Evolutionary conservation across 148 eudicot genomes (phyloP), one percentile per base, ranked within the genome.

Genomic region (Dianthus caryophyllus): DNA sequence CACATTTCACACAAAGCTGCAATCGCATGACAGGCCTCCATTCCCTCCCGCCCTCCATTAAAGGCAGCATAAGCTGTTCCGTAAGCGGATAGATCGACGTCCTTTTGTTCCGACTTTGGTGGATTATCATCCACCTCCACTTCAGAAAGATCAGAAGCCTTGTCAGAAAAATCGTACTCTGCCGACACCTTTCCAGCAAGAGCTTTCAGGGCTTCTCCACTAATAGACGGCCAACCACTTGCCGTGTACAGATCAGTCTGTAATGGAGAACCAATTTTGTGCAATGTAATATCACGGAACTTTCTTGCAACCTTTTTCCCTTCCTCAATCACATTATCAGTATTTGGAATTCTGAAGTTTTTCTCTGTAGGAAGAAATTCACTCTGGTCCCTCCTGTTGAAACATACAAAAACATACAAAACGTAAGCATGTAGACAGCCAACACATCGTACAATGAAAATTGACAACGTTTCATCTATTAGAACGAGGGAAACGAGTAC

Each of bases 11-110:
- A 88, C 74, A 94, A 63, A 67, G 97, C 84, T 76, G 99, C 96
- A 80, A 94, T 83, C 51, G 99, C 97, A 84, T 90, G 96, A 67
- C 99, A 88, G 38, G 97, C 97, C 85, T 94, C 93, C 71, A 72
- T 82, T 60, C 99, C 97, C 59, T 80, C 76, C 21, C 76, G 79
- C 12, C 93, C 99, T 62, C 80, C 84, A 30, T 91, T 86, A 78
- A 93, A 93, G 14, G 96, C 95, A 77, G 84, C 68, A 76, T 83
- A 90, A 76, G 99, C 97, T 38, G 85, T 78, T 62, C 97, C 97
- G 82, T 88, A 88, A 71, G 83, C 83, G 66, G 97, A 84, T 51
- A 66, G 56, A 57, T 86, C 87, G 2, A 61, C 64, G 6, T 56
- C 75, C 60, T 59, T 26, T 74, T 18, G 52, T 15, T 0, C 46